phyloP scores from a whole-genome alignment of 2,329 filamentous ascomycete species.

The Lachnellula suecica region DNA sequence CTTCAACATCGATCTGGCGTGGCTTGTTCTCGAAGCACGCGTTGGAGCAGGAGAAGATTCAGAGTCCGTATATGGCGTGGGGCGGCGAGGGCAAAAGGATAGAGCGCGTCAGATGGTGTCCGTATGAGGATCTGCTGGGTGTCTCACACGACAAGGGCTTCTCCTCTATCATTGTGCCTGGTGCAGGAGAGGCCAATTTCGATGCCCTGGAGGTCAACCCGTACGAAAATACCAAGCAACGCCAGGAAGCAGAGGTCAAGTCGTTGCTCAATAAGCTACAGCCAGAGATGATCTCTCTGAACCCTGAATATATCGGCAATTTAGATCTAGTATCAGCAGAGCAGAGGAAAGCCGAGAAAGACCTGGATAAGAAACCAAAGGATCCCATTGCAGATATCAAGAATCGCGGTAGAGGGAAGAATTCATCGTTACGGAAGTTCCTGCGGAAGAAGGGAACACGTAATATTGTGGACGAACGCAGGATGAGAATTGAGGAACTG shows the following conservation, averaged over 20 bases:
- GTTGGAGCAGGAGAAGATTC: constrained; percentile 72
- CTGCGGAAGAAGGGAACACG: constrained; percentile 87
- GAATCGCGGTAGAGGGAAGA: constrained; percentile 85
- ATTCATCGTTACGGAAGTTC: constrained; percentile 83
- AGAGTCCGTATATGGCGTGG: constrained; percentile 91
- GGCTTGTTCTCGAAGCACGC: constrained; percentile 77
- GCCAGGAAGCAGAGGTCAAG: constrained; percentile 90
- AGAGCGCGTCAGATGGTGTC: constrained; percentile 86
- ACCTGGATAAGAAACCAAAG: constrained; percentile 69
- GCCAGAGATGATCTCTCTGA: constrained; percentile 94
- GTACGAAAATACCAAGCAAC: constrained; percentile 89
- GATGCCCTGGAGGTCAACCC: constrained; percentile 93
- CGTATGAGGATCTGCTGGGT: constrained; percentile 90
- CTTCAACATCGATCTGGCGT: constrained; percentile 86
- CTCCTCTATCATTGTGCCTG: constrained; percentile 85
- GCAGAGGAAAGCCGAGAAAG: constrained; percentile 73
- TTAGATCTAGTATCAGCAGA: constrained; percentile 79
- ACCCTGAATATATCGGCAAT: constrained; percentile 88
- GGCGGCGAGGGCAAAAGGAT: constrained; percentile 80
- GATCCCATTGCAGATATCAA: constrained; percentile 61
- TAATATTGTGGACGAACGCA: constrained; percentile 96
- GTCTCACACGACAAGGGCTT: constrained; percentile 84
- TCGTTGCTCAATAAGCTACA: constrained; percentile 88
- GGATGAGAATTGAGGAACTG: constrained; percentile 80
- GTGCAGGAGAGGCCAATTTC: constrained; percentile 95